These are phyloP conservation scores for Bertia moriformis DNA, from an alignment of 2,329 filamentous ascomycete species.

Conservation along the genomic window DNA sequence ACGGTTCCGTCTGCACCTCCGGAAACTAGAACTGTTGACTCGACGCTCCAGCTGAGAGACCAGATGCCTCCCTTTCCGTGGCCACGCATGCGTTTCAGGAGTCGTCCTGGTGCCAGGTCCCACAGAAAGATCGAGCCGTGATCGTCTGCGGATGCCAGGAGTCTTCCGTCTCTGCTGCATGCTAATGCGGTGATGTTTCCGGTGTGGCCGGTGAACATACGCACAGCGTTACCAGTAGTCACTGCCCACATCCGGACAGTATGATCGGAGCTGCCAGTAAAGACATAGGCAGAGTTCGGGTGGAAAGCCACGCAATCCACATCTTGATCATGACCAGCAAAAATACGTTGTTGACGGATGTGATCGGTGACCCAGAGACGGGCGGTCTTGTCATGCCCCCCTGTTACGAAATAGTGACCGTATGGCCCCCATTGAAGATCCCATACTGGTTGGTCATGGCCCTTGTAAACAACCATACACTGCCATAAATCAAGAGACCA, in stretches of 20 bases:
- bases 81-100: slow-evolving; percentile 52
- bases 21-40: slow-evolving; percentile 47
- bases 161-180: slow-evolving; percentile 44
- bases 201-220: slow-evolving; percentile 52
- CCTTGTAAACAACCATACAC: slow-evolving; percentile 49
- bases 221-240: slow-evolving; percentile 41
- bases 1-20: slow-evolving; percentile 51
- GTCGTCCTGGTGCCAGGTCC: slow-evolving; percentile 42
- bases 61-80: slow-evolving; percentile 52
- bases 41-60: slow-evolving; percentile 49
- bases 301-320: slow-evolving; percentile 50
- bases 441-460: slow-evolving; percentile 49
- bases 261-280: slow-evolving; percentile 45
- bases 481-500: slow-evolving; percentile 51
- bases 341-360: slow-evolving; percentile 45
- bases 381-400: slow-evolving; percentile 44
- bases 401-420: slow-evolving; percentile 49
- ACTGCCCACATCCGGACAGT: slow-evolving; percentile 55
- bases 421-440: slow-evolving; percentile 49
- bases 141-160: slow-evolving; percentile 47
- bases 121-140: slow-evolving; percentile 47
- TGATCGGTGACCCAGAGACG: slow-evolving; percentile 50
- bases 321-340: slow-evolving; percentile 50
- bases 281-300: slow-evolving; percentile 49
- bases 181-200: slow-evolving; percentile 45